Conservation (phyloP, 495 filamentous ascomycete genomes). For the Xylaria longipes region DNA sequence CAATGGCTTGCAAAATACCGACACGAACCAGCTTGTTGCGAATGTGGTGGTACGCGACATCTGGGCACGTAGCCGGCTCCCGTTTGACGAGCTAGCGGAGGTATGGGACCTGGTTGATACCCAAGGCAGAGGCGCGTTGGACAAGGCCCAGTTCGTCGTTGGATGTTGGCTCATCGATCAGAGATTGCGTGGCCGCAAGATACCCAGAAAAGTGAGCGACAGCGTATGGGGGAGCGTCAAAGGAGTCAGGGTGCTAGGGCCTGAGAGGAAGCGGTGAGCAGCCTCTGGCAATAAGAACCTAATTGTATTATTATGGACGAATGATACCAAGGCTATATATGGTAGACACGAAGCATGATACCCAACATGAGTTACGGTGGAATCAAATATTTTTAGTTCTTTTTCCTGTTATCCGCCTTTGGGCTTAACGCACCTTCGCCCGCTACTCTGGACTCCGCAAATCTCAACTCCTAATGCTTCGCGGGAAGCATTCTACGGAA, state of each 20-base stretch:
- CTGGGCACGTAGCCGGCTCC: slow-evolving; percentile 79
- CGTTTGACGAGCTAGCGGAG: slow-evolving; percentile 70
- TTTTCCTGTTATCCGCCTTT: not conserved
- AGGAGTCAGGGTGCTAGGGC: slow-evolving; percentile 53
- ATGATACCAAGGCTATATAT: not conserved
- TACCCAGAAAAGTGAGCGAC: slow-evolving; percentile 76
- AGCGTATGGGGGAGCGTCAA: slow-evolving; percentile 89
- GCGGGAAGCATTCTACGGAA: not conserved
- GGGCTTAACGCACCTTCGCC: not conserved
- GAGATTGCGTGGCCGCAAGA: slow-evolving; percentile 82
- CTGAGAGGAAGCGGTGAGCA: slow-evolving; percentile 30
- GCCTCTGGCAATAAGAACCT: not conserved
- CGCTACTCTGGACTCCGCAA: not conserved
- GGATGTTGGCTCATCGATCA: slow-evolving; percentile 97
- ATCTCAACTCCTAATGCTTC: not conserved
- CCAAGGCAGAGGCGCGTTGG: slow-evolving; percentile 63
- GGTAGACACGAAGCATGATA: not conserved
- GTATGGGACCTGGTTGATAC: slow-evolving; percentile 87
- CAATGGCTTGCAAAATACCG: slow-evolving; percentile 1
- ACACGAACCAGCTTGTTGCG: slow-evolving; percentile 63
- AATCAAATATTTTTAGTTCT: not conserved
- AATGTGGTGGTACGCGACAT: slow-evolving; percentile 85
- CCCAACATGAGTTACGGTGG: slow-evolving; percentile 9
- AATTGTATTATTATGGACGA: not conserved
- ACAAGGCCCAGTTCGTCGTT: slow-evolving; percentile 87